Evolutionary conservation across 2,329 filamentous ascomycete species (phyloP), one percentile per base, ranked within the genome.

Genomic region (Periconia sp.): DNA sequence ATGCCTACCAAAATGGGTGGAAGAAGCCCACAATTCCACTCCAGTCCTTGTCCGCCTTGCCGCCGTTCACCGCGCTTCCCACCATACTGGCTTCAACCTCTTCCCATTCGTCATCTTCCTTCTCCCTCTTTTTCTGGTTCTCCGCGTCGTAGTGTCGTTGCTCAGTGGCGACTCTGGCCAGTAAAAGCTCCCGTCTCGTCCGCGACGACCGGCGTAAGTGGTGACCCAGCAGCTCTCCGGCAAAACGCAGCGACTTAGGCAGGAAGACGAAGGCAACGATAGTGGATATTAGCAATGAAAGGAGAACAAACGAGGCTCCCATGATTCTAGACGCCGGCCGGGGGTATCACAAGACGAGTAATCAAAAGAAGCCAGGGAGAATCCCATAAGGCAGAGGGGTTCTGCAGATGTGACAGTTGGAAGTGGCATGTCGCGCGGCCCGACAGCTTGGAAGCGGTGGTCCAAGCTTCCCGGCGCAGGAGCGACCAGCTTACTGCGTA

Each of bases 11-110:
- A 70, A 96, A 99, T 1, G 94, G 94, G 70, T 99, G 94, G 67
- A 99, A 96, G 79, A 99, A 97, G 33, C 90, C 94, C 50, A 97
- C 83, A 39, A 96, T 84, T 22, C 92, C 92, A 49, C 85, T 78
- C 88, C 89, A 96, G 32, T 87, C 79, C 54, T 80, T 75, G 45
- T 79, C 76, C 9, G 67, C 63, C 43, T 65, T 68, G 18, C 66
- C 71, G 32, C 69, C 76, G 52, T 75, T 77, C 34, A 68, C 64
- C 17, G 73, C 72, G 34, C 66, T 71, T 26, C 73, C 74, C 61
- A 68, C 69, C 50, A 67, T 75, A 58, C 77, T 72, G 24, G 76
- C 72, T 46, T 86, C 81, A 17, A 89, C 78, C 58, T 84, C 85
- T 66, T 89, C 85, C 85, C 86, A 89, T 36, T 85, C 85, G 51